Percentiles rank a stretch among this genome's conserved stretches.
phyloP scores from a whole-genome alignment of 2,329 filamentous ascomycete genomes.

The Kalaharituber pfeilii region DNA sequence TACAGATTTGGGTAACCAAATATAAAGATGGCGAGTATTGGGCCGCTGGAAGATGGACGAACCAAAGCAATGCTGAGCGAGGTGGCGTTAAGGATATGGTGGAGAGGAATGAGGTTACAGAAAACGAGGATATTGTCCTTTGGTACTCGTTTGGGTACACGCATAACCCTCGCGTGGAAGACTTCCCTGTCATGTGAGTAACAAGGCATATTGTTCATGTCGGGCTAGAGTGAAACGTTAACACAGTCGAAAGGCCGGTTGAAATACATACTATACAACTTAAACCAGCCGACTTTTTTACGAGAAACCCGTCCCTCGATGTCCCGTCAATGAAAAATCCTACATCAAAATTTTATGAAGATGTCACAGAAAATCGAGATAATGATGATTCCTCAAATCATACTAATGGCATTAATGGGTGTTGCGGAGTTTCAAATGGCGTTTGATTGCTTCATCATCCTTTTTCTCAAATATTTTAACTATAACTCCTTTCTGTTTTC shows the following conservation, averaged over 20 bases:
- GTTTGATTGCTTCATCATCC: constrained; percentile 4
- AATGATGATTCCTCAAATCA: no score
- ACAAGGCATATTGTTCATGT: neutral
- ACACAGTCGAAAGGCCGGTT: constrained; percentile 28
- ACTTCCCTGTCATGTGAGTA: constrained; percentile 18
- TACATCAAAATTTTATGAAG: constrained; percentile 13
- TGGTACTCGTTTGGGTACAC: constrained; percentile 36
- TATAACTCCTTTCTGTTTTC: neutral
- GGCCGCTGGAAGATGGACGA: constrained; percentile 37
- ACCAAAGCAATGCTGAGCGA: constrained; percentile 29
- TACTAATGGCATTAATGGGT: neutral
- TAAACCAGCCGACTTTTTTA: constrained; percentile 34
- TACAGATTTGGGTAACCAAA: constrained; percentile 32
- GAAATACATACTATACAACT: constrained; percentile 34
- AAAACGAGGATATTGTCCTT: constrained; percentile 26
- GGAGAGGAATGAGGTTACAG: constrained; percentile 33
- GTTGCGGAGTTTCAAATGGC: constrained; percentile 6
- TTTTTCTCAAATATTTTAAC: neutral
- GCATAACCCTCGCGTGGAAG: constrained; percentile 45
- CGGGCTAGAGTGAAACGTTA: constrained; percentile 5
- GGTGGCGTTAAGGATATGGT: constrained; percentile 35
- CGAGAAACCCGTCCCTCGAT: constrained; percentile 33
- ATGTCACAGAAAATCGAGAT: neutral
- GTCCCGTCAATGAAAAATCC: constrained; percentile 26
- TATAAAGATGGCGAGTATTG: constrained; percentile 35